Conservation (phyloP, 1,139 yeast genomes). For the Kodamaea plutei region DNA sequence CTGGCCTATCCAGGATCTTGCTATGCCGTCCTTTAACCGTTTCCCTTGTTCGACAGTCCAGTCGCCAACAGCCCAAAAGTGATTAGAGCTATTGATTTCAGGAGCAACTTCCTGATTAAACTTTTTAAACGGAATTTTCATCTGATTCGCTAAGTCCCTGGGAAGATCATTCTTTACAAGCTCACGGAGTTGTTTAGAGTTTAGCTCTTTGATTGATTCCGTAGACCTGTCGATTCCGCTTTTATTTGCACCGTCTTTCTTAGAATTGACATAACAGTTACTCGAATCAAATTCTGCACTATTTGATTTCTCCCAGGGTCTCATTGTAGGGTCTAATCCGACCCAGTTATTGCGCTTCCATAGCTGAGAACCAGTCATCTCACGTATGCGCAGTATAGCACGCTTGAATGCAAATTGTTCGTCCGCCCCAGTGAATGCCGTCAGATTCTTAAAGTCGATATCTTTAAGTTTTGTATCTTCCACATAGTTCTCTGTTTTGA, state of each 20-base stretch:
- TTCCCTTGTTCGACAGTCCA: conserved; percentile 51
- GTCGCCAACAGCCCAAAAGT: conserved; percentile 64
- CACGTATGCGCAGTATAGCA: conserved; percentile 64
- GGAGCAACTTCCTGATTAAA: conserved; percentile 43
- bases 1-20: conserved; percentile 44
- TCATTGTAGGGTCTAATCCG: conserved; percentile 48
- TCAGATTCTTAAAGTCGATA: conserved; percentile 43
- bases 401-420: conserved; percentile 71
- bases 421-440: conserved; percentile 73
- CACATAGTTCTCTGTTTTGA: conserved; percentile 31
- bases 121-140: conserved; percentile 24
- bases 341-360: conserved; percentile 54
- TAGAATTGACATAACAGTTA: too few relatives aligned
- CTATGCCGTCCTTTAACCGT: conserved; percentile 48
- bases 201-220: conserved; percentile 1
- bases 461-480: conserved; percentile 21
- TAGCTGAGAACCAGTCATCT: conserved; percentile 55
- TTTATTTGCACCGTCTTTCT: too few relatives aligned
- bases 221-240: too few relatives aligned
- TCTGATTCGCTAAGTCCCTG: conserved; percentile 19
- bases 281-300: too few relatives aligned
- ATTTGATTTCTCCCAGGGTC: conserved; percentile 83
- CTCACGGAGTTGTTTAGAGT: conserved; percentile 1
- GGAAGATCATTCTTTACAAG: conserved; percentile 16
- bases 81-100: conserved; percentile 38